Conservation (phyloP, 2,329 filamentous ascomycete genomes). For the Berkeleyomyces basicola region DNA sequence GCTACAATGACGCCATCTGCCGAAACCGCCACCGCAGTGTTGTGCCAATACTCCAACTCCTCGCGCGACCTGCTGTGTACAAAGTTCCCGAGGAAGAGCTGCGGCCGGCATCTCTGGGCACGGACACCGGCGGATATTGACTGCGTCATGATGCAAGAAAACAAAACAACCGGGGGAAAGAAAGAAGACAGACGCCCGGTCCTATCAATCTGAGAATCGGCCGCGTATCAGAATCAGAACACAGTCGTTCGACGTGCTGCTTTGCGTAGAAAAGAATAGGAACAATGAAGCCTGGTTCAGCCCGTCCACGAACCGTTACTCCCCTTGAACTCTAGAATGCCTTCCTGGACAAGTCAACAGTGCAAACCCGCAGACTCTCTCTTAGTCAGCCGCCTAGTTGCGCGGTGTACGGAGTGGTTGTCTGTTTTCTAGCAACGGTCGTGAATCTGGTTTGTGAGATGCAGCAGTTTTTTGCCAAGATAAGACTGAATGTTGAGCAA, state of each 20-base stretch:
- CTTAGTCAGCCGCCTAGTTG: not conserved
- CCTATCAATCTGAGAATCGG: no score
- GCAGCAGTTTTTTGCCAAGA: not conserved
- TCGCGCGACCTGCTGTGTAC: conserved; percentile 33
- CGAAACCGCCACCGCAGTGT: conserved; percentile 35
- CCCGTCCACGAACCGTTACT: not conserved
- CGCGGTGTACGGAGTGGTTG: not conserved
- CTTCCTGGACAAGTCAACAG: not conserved
- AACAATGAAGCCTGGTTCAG: not conserved
- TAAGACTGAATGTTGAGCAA: not conserved
- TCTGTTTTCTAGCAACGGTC: not conserved
- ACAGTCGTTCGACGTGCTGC: no score
- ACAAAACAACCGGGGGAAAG: not conserved
- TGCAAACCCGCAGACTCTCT: not conserved
- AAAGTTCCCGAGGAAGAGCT: conserved; percentile 39
- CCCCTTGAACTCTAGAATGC: not conserved
- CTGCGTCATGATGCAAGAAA: not conserved
- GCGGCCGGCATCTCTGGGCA: not conserved
- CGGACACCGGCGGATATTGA: not conserved
- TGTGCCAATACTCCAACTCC: conserved; percentile 34
- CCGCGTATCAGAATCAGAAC: no score
- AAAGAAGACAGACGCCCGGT: no score
- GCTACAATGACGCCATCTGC: conserved; percentile 32
- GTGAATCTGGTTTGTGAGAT: not conserved
- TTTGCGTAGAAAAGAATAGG: not conserved